Percentiles rank a stretch among this genome's conserved stretches.
phyloP scores from a whole-genome alignment of 2,329 filamentous ascomycete genomes.

The Neonectria punicea region DNA sequence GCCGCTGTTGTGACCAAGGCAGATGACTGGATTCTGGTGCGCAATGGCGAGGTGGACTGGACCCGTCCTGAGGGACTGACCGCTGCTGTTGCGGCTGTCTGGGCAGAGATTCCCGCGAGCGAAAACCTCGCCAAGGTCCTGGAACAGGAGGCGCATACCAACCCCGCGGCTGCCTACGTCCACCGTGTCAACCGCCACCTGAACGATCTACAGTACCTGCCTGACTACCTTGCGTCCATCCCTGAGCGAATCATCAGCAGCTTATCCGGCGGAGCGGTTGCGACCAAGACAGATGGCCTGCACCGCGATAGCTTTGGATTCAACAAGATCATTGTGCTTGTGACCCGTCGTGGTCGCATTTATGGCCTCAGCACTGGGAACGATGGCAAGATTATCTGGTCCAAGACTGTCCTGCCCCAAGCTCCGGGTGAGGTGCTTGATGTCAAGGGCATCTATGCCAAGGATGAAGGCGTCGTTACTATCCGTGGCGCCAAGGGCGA shows the following conservation, averaged over 20 bases:
- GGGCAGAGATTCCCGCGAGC: constrained; percentile 79
- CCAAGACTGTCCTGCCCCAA: constrained; percentile 69
- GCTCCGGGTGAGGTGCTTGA: constrained; percentile 68
- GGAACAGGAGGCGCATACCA: constrained; percentile 87
- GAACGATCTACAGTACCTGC: constrained; percentile 80
- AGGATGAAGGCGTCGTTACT: constrained; percentile 67
- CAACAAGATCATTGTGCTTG: constrained; percentile 84
- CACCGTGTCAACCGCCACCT: constrained; percentile 87
- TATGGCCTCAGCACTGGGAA: constrained; percentile 83
- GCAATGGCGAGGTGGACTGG: constrained; percentile 86
- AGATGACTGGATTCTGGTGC: constrained; percentile 83
- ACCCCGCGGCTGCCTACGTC: constrained; percentile 81
- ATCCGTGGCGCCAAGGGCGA: constrained; percentile 71
- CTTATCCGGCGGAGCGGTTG: constrained; percentile 66
- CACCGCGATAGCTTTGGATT: constrained; percentile 84
- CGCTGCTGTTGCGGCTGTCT: constrained; percentile 81
- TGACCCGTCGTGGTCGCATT: constrained; percentile 81
- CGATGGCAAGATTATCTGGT: constrained; percentile 81
- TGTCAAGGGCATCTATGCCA: constrained; percentile 73
- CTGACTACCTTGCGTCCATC: constrained; percentile 75
- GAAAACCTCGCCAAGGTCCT: constrained; percentile 83
- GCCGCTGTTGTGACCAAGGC: constrained; percentile 75
- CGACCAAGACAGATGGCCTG: constrained; percentile 58
- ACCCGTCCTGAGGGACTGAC: constrained; percentile 82
- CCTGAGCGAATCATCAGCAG: constrained; percentile 75